Evolutionary conservation across 1,284 basidiomycete genomes (phyloP).

Genomic region (Bjerkandera adusta): DNA sequence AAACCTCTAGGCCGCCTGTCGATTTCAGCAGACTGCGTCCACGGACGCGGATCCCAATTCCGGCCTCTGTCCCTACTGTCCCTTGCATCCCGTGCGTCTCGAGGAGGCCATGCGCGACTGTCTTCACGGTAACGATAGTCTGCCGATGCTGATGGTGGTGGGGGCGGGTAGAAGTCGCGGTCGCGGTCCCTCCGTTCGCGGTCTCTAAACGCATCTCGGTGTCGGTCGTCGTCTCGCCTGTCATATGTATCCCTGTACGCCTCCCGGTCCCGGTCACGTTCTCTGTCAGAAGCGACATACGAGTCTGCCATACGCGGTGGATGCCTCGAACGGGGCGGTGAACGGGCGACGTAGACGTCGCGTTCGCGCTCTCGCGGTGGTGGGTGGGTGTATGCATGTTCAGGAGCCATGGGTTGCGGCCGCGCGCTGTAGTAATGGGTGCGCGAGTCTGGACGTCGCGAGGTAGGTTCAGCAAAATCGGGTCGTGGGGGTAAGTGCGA

Average conservation of each 20-base stretch:
- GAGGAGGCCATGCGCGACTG: not conserved
- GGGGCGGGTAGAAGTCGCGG: constrained; percentile 19
- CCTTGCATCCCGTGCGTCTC: constrained; percentile 18
- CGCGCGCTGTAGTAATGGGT: constrained; percentile 20
- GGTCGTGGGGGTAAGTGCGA: constrained; percentile 33
- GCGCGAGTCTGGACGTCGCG: constrained; percentile 23
- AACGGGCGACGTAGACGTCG: constrained; percentile 21
- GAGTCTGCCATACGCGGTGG: constrained; percentile 18
- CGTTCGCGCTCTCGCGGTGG: constrained; percentile 20
- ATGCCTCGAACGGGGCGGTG: constrained; percentile 22
- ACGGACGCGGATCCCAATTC: not conserved
- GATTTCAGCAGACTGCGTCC: constrained; percentile 7
- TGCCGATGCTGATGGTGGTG: constrained; percentile 1
- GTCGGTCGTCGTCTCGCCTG: constrained; percentile 24
- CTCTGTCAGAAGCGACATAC: constrained; percentile 19
- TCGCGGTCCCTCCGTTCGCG: constrained; percentile 24
- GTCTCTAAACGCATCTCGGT: constrained; percentile 20
- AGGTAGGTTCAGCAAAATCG: constrained; percentile 27
- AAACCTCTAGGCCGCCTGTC: constrained; percentile 5
- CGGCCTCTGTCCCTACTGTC: constrained; percentile 12
- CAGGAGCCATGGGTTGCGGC: constrained; percentile 6
- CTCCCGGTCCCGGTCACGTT: constrained; percentile 13
- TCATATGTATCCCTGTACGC: constrained; percentile 19
- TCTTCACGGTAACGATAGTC: constrained; percentile 8
- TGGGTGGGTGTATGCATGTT: constrained; percentile 18